Evolutionary conservation across 257 asterid species (phyloP).

Genomic region (Petunia secreta): DNA sequence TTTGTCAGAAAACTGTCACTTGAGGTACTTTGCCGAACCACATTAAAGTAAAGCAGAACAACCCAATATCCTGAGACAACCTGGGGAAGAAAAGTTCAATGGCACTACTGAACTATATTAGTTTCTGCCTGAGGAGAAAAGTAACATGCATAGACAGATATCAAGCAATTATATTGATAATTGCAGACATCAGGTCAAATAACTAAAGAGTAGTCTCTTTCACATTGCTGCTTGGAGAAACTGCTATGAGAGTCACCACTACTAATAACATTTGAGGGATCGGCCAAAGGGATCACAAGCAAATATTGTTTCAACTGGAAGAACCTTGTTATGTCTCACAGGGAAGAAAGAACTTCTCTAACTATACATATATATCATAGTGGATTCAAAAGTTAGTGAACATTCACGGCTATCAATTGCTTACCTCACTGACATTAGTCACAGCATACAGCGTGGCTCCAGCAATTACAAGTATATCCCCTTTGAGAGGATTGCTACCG

Average conservation of each 20-base stretch:
- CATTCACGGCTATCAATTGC: slow-evolving; percentile 30
- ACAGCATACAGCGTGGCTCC: slow-evolving; percentile 92
- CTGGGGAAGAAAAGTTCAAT: background rate
- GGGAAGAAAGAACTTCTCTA: slow-evolving; percentile 16
- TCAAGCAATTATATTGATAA: background rate
- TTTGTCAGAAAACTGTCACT: too few species aligned
- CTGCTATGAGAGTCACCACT: too few species aligned
- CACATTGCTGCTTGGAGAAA: background rate
- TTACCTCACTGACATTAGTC: slow-evolving; percentile 85
- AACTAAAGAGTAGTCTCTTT: background rate
- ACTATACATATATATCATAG: slow-evolving; percentile 16
- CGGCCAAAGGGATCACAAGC: background rate
- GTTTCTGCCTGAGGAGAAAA: background rate
- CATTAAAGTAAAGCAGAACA: background rate
- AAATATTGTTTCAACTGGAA: slow-evolving; percentile 5
- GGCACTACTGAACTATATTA: background rate
- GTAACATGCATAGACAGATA: background rate
- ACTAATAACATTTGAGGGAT: background rate
- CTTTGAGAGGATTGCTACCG: slow-evolving; percentile 82
- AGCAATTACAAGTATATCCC: slow-evolving; percentile 78
- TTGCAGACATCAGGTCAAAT: background rate
- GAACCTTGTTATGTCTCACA: background rate
- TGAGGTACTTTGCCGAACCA: background rate
- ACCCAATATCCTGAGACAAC: background rate
- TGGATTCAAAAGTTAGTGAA: slow-evolving; percentile 8